Conservation (phyloP, 495 filamentous ascomycete genomes). For the Immersiella caudata region DNA sequence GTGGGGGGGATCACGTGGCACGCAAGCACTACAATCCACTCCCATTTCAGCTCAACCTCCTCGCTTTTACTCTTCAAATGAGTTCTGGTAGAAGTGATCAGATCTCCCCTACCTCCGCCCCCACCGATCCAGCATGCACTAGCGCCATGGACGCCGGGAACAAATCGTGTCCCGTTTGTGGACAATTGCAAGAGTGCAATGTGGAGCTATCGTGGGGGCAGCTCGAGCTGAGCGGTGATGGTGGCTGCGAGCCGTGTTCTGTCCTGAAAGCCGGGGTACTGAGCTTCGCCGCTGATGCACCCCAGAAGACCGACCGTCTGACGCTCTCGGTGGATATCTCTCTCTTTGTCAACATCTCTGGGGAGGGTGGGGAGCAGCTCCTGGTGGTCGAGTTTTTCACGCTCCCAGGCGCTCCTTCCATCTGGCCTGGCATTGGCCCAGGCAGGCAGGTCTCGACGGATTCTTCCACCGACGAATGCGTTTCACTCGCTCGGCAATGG, state of each 20-base stretch:
- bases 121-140: too few species aligned
- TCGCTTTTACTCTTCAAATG: too few species aligned
- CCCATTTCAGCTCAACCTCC: too few species aligned
- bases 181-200: conserved; percentile 2
- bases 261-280: background rate
- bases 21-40: too few species aligned
- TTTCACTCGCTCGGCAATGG: background rate
- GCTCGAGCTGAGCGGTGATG: background rate
- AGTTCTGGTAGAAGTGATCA: too few species aligned
- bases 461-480: conserved; percentile 3
- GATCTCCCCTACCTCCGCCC: too few species aligned
- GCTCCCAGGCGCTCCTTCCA: background rate
- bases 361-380: background rate
- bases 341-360: background rate
- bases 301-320: background rate
- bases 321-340: background rate
- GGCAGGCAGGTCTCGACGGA: background rate
- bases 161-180: background rate
- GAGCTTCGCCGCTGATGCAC: background rate
- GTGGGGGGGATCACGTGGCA: too few species aligned
- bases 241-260: background rate
- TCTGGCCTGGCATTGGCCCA: conserved; percentile 1
- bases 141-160: background rate
- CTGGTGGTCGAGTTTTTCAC: conserved; percentile 7
- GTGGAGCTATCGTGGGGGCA: background rate